phyloP scores from a whole-genome alignment of 768 basidiomycete genomes.

The Lyophyllum semitale region DNA sequence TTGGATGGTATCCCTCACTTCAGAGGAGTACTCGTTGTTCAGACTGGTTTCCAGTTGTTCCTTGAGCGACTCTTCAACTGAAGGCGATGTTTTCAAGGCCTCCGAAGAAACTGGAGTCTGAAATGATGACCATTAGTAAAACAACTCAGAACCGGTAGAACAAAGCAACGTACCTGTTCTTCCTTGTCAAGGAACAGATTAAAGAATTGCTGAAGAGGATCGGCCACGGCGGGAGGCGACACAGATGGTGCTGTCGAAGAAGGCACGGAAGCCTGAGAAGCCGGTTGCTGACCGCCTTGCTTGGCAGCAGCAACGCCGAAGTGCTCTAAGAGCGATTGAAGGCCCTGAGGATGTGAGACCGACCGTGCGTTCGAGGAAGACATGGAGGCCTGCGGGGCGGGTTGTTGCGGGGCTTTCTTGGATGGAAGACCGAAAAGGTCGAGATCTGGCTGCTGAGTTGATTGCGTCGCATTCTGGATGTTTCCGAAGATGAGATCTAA shows the following conservation, averaged over 20 bases:
- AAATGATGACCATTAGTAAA: not conserved
- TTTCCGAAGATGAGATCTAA: not conserved
- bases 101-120: not conserved
- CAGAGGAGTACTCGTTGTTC: too few species aligned
- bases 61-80: too few species aligned
- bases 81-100: slow-evolving; percentile 1
- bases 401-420: not conserved
- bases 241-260: too few species aligned
- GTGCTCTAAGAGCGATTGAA: not conserved
- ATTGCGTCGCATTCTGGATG: not conserved
- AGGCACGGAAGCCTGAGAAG: slow-evolving; percentile 4
- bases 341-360: not conserved
- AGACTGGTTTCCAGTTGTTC: slow-evolving; percentile 33
- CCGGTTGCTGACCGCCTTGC: not conserved
- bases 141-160: not conserved
- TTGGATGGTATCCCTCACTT: too few species aligned
- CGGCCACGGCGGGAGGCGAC: not conserved
- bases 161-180: not conserved
- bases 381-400: not conserved
- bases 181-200: too few species aligned
- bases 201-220: too few species aligned
- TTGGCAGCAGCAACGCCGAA: not conserved
- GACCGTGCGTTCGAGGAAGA: not conserved
- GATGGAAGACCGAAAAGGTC: slow-evolving; percentile 1
- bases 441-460: too few species aligned